Evolutionary conservation across 176 grass and related monocot species (phyloP), one percentile per base, ranked within the genome.

Genomic region (Elymus sibiricus): DNA sequence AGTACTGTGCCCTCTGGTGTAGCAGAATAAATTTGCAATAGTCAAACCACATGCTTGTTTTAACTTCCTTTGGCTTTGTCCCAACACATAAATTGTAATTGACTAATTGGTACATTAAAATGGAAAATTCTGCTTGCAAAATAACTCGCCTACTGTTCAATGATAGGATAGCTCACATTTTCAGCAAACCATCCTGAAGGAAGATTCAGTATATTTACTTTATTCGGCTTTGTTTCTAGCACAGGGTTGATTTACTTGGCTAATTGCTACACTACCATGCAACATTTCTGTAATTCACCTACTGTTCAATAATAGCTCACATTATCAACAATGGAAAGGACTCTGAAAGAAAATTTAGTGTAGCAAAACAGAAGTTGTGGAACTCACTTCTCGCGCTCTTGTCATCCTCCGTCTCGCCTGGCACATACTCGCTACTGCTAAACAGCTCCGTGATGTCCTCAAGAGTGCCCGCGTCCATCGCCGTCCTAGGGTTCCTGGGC

Each of bases 401-500:
- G 55, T 80, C 89, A 42, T 88, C 88, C 42, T 86, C 86, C 71
- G 47, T 70, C 22, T 88, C 90, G 11, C 24, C 75, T 3, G 79
- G 79, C 22, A 60, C 61, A 78, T 94, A 97, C 1, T 90, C 73
- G 21, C 4, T 11, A 49, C 87, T 94, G 68, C 70, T 91, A 70
- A 99, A 96, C 68, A 99, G 80, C 70, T 93, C 90, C 0, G 76
- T 21, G 42, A 99, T 87, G 46, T 99, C 92, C 13, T 94, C 92
- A 47, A 99, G 83, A 17, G 63, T 76, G 73, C 78, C 77, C 38
- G 51, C 46, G 62, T 17, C 82, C 40, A 87, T 46, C 72, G 70
- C 89, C 87, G 79, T 76, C 71, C 97, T 94, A 55, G 92, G 97
- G 60, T 96, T 99, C 79, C 83, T 99, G 5, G 97, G 97, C n/a